These are phyloP conservation scores for Sclerospora graminicola DNA, from an alignment of 352 stramenopile genomes.

Conservation along the genomic window DNA sequence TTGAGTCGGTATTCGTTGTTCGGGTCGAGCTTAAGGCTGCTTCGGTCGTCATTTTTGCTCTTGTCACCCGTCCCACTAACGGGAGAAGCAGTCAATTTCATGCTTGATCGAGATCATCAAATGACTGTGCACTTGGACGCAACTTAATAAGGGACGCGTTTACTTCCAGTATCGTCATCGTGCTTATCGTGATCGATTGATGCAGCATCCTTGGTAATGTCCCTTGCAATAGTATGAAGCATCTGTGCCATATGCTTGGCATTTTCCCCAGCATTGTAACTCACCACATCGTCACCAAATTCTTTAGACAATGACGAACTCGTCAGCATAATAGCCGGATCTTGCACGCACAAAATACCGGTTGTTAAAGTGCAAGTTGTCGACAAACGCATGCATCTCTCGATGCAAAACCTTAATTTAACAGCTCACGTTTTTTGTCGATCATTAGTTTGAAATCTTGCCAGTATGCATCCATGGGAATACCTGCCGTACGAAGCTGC, in stretches of 20 bases:
- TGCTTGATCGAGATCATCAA: no score
- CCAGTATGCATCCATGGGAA: slow-evolving; percentile 79
- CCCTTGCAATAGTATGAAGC: background rate
- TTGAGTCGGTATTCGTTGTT: no score
- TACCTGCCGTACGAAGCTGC: slow-evolving; percentile 25
- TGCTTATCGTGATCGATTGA: no score
- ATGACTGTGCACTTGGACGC: no score
- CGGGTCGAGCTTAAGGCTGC: no score
- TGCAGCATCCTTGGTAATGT: background rate
- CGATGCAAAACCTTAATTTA: slow-evolving; percentile 45
- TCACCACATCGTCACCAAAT: background rate
- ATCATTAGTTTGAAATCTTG: slow-evolving; percentile 49
- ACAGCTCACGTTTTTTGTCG: slow-evolving; percentile 23
- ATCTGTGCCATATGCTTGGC: background rate
- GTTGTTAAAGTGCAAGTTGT: slow-evolving; percentile 72
- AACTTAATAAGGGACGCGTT: no score
- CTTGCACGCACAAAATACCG: slow-evolving; percentile 67
- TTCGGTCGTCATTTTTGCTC: no score
- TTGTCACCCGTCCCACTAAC: no score
- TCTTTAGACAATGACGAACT: slow-evolving; percentile 6
- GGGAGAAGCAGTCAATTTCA: no score
- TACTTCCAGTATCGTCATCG: no score
- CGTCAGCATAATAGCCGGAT: slow-evolving; percentile 37
- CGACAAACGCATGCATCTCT: slow-evolving; percentile 42
- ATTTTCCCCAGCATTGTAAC: slow-evolving; percentile 1